These are phyloP conservation scores for Rhynchospora tenuis DNA, from an alignment of 176 grass and related monocot genomes.

Conservation along the genomic window DNA sequence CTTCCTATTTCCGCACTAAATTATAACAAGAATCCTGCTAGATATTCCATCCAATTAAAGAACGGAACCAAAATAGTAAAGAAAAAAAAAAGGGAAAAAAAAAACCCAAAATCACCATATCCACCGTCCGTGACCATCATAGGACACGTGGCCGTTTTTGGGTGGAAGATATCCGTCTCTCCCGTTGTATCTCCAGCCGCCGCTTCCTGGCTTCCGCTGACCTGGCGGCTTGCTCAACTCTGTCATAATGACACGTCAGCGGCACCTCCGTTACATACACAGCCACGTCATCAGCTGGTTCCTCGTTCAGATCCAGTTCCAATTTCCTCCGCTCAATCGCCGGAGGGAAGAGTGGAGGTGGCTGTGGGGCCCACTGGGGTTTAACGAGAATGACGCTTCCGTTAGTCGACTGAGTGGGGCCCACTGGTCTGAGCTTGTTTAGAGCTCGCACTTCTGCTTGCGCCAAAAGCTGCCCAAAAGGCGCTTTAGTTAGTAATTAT, in stretches of 20 bases:
- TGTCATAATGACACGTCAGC: neutral
- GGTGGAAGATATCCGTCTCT: neutral
- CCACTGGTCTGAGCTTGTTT: neutral
- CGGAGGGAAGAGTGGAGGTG: neutral
- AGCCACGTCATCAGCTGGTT: neutral
- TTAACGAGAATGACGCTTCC: neutral
- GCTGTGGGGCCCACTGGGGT: neutral
- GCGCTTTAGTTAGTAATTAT: neutral
- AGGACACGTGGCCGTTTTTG: slow-evolving; percentile 13
- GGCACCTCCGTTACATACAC: neutral
- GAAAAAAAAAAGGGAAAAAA: neutral
- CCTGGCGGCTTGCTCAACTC: neutral
- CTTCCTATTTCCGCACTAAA: neutral
- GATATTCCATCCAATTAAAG: neutral
- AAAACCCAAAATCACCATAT: neutral
- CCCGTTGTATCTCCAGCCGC: slow-evolving; percentile 12
- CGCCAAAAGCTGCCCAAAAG: neutral
- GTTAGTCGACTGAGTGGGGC: neutral
- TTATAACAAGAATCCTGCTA: neutral
- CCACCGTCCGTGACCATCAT: neutral
- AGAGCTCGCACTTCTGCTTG: neutral
- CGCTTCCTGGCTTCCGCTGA: neutral
- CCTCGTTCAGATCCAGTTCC: slow-evolving; percentile 13
- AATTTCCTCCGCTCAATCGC: neutral
- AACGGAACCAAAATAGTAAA: neutral